Evolutionary conservation across 106 monocot species (phyloP).

Genomic region (Phalaenopsis aphrodite): DNA sequence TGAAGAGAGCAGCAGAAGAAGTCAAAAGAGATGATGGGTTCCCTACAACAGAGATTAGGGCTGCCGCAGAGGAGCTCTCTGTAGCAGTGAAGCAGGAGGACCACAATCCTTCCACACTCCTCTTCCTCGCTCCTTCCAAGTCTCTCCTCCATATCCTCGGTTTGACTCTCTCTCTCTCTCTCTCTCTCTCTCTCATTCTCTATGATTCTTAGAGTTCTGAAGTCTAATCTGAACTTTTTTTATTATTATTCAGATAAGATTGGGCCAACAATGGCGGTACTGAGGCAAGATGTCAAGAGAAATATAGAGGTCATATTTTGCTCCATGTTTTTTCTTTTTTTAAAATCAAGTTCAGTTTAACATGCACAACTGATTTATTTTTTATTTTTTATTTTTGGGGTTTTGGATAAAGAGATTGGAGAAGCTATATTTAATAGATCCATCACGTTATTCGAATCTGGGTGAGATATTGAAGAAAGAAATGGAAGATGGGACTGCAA

Average conservation of each 20-base stretch:
- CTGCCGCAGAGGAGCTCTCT: constrained; percentile 5
- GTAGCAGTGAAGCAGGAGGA: constrained; percentile 1
- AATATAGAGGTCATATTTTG: constrained; percentile 20
- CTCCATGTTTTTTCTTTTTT: not conserved
- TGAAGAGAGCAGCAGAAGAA: not conserved
- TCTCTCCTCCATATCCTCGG: not conserved
- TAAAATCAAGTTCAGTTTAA: not conserved
- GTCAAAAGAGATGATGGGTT: not conserved
- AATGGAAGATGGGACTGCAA: constrained; percentile 30
- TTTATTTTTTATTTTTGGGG: not conserved
- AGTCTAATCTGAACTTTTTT: not conserved
- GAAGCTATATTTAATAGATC: constrained; percentile 31
- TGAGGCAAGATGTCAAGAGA: constrained; percentile 40
- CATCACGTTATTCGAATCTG: constrained; percentile 35
- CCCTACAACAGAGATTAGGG: not conserved
- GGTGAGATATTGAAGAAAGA: constrained; percentile 64
- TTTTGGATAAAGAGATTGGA: constrained; percentile 49
- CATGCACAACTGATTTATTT: not conserved
- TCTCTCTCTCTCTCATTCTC: not conserved
- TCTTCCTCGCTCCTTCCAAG: not conserved
- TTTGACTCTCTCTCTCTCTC: constrained; percentile 2
- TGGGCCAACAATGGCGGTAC: constrained; percentile 66
- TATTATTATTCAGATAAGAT: constrained; percentile 53
- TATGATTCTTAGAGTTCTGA: not conserved
- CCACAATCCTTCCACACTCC: not conserved